Evolutionary conservation across 2,329 filamentous ascomycete species (phyloP), one percentile per base, ranked within the genome.

Genomic region (Epichloe scottii): DNA sequence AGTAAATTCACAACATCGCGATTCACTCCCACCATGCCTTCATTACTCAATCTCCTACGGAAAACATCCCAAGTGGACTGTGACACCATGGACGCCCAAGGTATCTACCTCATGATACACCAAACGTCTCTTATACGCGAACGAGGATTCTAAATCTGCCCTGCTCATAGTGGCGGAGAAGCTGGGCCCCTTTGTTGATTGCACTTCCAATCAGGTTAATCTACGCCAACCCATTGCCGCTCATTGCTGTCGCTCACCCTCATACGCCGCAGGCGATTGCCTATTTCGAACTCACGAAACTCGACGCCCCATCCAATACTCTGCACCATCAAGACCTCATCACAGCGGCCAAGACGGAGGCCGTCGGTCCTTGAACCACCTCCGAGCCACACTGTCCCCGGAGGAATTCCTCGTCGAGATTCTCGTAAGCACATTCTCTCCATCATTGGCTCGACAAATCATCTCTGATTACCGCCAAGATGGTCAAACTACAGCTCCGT

Each of bases 361-460:
- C 63, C 11, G 50, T 5, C 48, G 63, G 7, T n/a, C 40, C 15
- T 12, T 49, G 14, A 30, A 21, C 5, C 17, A 53, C 55, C 3
- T 59, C 2, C 60, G 61, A 49, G 58, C 55, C 2, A 50, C 53
- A 7, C 21, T 56, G 6, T 57, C 64, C 0, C 54, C 66, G 5
- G 66, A 70, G 11, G 73, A 79, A 52, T 63, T 84, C 21, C 75
- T 76, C 2, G 72, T 78, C 4, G 78, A 84, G 51, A 69, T 79
- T 54, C 71, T 76, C 58, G 75, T 78, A 62, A 14, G 66, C 4
- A 35, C 26, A 4, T 34, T 23, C 1, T 14, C 2, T 26, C 19
- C 41, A 19, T 50, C 40, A 19, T 2, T 4, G 3, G 3, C 11
- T 11, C 15, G 4, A 5, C 4, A 0, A 0, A 10, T 0, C 8